Percentiles rank a stretch among this genome's conserved stretches.
phyloP scores from a whole-genome alignment of 768 basidiomycete species.

The Tulasnella sp. region DNA sequence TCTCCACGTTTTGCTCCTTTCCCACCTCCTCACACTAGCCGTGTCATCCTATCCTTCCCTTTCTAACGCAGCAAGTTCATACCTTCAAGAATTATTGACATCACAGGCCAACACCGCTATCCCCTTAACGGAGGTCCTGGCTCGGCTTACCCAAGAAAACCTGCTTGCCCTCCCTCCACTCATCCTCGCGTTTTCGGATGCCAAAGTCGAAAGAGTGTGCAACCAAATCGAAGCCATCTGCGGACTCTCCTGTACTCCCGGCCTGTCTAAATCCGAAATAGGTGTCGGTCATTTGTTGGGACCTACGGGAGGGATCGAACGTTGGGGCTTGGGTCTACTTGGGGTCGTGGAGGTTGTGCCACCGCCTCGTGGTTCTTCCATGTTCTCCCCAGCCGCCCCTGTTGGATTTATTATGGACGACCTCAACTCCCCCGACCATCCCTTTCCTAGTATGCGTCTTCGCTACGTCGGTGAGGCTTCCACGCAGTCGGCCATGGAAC shows the following conservation, averaged over 20 bases:
- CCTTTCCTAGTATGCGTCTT: conserved; percentile 55
- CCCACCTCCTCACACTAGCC: conserved; percentile 67
- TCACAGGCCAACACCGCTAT: conserved; percentile 35
- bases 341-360: conserved; percentile 66
- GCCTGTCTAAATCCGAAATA: conserved; percentile 37
- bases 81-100: conserved; percentile 42
- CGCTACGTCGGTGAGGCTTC: conserved; percentile 46
- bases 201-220: conserved; percentile 62
- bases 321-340: conserved; percentile 86
- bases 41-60: conserved; percentile 50
- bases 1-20: conserved; percentile 57
- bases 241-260: conserved; percentile 34
- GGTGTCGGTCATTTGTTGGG: conserved; percentile 62
- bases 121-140: conserved; percentile 46
- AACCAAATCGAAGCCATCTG: conserved; percentile 66
- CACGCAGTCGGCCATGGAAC: conserved; percentile 48
- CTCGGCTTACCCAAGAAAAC: conserved; percentile 55
- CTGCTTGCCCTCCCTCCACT: conserved; percentile 65
- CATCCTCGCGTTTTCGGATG: conserved; percentile 60
- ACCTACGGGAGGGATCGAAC: conserved; percentile 74
- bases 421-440: conserved; percentile 28
- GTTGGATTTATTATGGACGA: conserved; percentile 21
- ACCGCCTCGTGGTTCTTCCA: conserved; percentile 32
- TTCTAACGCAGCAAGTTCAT: conserved; percentile 39
- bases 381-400: not conserved